Percentiles rank a stretch among this genome's conserved stretches.
phyloP scores from a whole-genome alignment of 1,139 yeast species.

The Candida mesenterica region DNA sequence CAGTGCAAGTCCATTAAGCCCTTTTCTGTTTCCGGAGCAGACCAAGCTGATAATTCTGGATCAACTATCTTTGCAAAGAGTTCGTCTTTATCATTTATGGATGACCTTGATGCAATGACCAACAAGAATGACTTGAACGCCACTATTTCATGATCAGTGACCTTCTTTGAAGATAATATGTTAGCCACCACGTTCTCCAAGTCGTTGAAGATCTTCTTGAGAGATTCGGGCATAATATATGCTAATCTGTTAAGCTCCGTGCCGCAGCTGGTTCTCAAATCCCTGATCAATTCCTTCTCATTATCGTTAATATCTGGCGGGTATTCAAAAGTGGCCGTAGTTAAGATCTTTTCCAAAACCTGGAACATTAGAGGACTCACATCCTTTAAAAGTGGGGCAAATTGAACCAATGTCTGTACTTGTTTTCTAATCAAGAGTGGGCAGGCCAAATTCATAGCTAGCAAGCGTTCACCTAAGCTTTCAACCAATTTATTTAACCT shows the following conservation, averaged over 20 bases:
- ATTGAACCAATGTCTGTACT: conserved; percentile 92
- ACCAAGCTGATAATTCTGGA: conserved; percentile 91
- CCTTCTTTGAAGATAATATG: conserved; percentile 65
- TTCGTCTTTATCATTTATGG: conserved; percentile 65
- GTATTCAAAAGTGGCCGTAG: conserved; percentile 83
- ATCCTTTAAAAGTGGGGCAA: conserved; percentile 87
- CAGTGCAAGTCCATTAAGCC: conserved; percentile 88
- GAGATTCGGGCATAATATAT: conserved; percentile 87
- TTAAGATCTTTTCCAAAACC: conserved; percentile 81
- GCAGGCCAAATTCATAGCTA: conserved; percentile 73
- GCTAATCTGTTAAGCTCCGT: conserved; percentile 93
- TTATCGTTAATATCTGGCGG: conserved; percentile 70
- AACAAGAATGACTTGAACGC: conserved; percentile 89
- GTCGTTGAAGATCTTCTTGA: conserved; percentile 77
- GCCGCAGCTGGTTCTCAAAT: conserved; percentile 88
- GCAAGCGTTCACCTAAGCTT: conserved; percentile 70
- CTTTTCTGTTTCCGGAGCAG: conserved; percentile 84
- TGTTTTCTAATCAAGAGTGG: conserved; percentile 82
- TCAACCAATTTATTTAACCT: conserved; percentile 66
- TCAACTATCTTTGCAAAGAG: conserved; percentile 86
- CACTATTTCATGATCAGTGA: conserved; percentile 88
- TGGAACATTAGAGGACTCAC: conserved; percentile 71
- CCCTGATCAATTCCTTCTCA: conserved; percentile 77
- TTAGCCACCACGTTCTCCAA: conserved; percentile 77
- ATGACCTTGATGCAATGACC: conserved; percentile 87